These are phyloP conservation scores for Rusavskia elegans DNA, from an alignment of 495 filamentous ascomycete species.

Conservation along the genomic window DNA sequence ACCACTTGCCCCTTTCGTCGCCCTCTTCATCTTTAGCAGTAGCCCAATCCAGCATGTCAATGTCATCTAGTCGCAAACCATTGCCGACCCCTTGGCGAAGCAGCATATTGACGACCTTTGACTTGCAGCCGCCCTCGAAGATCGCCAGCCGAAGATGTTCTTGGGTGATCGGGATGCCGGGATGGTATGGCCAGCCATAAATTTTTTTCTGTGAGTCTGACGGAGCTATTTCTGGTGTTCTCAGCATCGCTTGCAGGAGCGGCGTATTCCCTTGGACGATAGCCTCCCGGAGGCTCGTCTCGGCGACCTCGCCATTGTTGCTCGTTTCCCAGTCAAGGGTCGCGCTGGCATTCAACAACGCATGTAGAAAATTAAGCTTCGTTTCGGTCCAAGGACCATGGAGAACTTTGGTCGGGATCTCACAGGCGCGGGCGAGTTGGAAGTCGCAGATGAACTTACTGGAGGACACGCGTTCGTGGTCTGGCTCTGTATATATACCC, in stretches of 20 bases:
- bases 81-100: too few species aligned
- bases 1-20: too few species aligned
- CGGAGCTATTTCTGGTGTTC: too few species aligned
- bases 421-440: background rate
- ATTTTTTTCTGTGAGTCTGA: too few species aligned
- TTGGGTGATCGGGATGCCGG: background rate
- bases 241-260: background rate
- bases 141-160: slow-evolving; percentile 8
- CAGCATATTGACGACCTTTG: background rate
- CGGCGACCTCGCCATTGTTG: slow-evolving; percentile 9
- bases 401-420: slow-evolving; percentile 17
- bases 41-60: too few species aligned
- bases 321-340: slow-evolving; percentile 3
- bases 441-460: background rate
- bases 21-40: too few species aligned
- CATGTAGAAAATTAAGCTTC: slow-evolving; percentile 26
- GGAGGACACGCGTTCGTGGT: background rate
- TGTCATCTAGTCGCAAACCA: too few species aligned
- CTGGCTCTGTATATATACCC: background rate
- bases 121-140: slow-evolving; percentile 4
- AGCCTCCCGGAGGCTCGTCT: slow-evolving; percentile 6
- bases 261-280: slow-evolving; percentile 1
- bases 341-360: slow-evolving; percentile 9
- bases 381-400: slow-evolving; percentile 25
- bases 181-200: background rate